Conservation (phyloP, 257 asterid genomes). For the Nicotiana tabacum region DNA sequence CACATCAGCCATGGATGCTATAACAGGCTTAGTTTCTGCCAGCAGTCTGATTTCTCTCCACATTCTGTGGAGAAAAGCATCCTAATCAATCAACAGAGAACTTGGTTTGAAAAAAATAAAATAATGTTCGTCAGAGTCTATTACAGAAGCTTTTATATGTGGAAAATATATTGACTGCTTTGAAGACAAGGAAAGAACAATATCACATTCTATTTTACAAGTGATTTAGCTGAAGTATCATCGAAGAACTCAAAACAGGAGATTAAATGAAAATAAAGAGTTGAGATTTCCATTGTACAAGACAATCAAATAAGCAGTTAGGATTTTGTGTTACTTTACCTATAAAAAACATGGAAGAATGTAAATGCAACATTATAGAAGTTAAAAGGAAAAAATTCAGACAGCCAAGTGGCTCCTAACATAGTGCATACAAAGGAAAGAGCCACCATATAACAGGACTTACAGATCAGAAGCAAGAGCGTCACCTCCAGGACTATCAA, state of each 20-base stretch:
- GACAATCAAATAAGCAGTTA: not conserved
- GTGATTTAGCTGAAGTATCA: not conserved
- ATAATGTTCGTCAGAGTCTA: not conserved
- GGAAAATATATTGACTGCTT: not conserved
- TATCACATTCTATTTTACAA: not conserved
- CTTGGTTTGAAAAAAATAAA: not conserved
- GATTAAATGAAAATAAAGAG: not conserved
- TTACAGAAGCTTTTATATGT: not conserved
- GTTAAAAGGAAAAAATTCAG: not conserved
- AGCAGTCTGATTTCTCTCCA: slow-evolving; percentile 97
- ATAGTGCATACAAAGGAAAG: slow-evolving; percentile 3
- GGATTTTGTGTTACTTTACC: not conserved
- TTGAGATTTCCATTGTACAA: not conserved
- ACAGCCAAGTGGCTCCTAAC: not conserved
- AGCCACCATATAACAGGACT: slow-evolving; percentile 24
- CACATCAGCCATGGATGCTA: slow-evolving; percentile 97
- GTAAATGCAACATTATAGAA: not conserved
- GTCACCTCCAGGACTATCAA: slow-evolving; percentile 99
- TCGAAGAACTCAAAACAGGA: not conserved
- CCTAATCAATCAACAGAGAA: not conserved
- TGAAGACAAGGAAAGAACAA: not conserved
- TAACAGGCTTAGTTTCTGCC: slow-evolving; percentile 83
- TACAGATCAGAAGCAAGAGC: slow-evolving; percentile 99
- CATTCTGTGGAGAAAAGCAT: slow-evolving; percentile 55
- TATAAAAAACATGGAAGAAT: not conserved